These are phyloP conservation scores for Plectosphaerella sp. DNA, from an alignment of 2,329 filamentous ascomycete genomes.

Conservation along the genomic window DNA sequence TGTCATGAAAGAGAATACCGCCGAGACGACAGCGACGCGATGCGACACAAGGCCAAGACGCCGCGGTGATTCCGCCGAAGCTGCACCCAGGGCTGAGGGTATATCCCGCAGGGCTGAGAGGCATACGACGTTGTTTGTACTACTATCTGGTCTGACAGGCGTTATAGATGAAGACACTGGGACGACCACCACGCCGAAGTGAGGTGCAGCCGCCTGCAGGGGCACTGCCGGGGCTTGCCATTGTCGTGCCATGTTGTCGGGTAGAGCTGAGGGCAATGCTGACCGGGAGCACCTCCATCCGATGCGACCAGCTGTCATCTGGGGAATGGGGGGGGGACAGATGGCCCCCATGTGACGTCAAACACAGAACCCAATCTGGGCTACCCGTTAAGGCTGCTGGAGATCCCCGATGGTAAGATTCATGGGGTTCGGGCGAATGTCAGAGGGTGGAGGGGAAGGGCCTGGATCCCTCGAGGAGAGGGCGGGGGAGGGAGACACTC, in stretches of 20 bases:
- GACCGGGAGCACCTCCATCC: too few relatives aligned
- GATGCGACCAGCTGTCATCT: neutral
- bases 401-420: too few relatives aligned
- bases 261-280: neutral
- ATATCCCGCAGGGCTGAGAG: constrained; percentile 5
- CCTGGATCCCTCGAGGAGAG: too few relatives aligned
- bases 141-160: constrained; percentile 13
- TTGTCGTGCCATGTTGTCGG: too few relatives aligned
- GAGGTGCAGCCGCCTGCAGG: neutral
- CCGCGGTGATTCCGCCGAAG: neutral
- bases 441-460: too few relatives aligned
- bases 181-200: constrained; percentile 2
- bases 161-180: constrained; percentile 20
- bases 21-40: constrained; percentile 3
- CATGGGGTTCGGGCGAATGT: too few relatives aligned
- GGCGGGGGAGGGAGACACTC: too few relatives aligned
- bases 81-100: neutral
- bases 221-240: constrained; percentile 2
- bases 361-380: constrained; percentile 3
- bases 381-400: neutral
- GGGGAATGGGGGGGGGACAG: neutral
- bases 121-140: constrained; percentile 9
- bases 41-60: constrained; percentile 3
- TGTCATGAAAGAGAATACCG: constrained; percentile 3
- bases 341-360: neutral